Base-by-base conservation (phyloP, 768 basidiomycete genomes). In the Agaricus subrufescens region DNA sequence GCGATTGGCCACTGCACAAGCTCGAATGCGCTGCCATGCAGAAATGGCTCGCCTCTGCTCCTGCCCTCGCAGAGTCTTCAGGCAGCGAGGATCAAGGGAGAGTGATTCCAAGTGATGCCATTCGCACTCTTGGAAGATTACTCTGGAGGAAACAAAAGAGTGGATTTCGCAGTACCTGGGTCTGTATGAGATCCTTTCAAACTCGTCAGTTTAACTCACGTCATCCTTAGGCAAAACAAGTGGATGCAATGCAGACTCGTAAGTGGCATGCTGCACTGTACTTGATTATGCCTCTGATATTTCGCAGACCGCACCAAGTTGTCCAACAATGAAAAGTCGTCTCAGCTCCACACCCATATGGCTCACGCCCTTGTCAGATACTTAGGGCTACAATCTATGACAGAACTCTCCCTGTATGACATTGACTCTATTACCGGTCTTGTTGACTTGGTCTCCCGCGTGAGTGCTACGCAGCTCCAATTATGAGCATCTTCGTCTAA, bases 241-340 rank as follows among this genome's bases (percentile, higher is more conserved):
- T 94, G 15, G 80, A 82, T 26, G 68, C 72, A 3, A 76, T 97
- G 76, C 85, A 93, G 66, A 91, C 87, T 19, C 87, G 93, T 94
- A 60, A 42, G 87, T 76, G 25, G 19, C 1, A 19, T 7, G 4
- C 12, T 15, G 14, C n/a, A 10, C 15, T 14, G 2, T 30, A 19
- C 4, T 15, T 26, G 2, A 2, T 49, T 19, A 29, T 15, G 27
- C 27, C 26, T 46, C 29, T 26, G 4, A 12, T 26, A 50, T 31
- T 25, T 48, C 10, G 0, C 56, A 91, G 89, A 91, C 65, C 76
- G 87, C 58, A 63, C 74, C 34, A 71, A 76, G n/a, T 60, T 87
- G 8, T 63, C 63, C 31, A 67, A 70, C 79, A 39, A 55, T 27
- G 42, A 50, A 47, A 48, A n/a, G 15, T 14, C 48, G 30, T 77